phyloP scores from a whole-genome alignment of 495 filamentous ascomycete genomes.

The Articulospora tetracladia region DNA sequence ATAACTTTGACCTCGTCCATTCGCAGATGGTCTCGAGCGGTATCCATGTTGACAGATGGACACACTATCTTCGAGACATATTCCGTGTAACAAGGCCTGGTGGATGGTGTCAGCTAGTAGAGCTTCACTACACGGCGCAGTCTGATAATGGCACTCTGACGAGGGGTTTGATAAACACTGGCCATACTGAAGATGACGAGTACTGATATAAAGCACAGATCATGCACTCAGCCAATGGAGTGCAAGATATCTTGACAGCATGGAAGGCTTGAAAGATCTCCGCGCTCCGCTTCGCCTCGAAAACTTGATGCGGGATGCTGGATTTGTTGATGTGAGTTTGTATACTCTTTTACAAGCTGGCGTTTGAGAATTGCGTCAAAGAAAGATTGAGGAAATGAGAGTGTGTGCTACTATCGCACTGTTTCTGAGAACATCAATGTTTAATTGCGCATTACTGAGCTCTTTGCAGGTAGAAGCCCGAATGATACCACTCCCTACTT shows the following conservation, averaged over 20 bases:
- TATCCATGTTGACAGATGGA: slow-evolving; percentile 74
- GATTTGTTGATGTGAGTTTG: slow-evolving; percentile 54
- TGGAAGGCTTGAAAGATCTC: slow-evolving; percentile 67
- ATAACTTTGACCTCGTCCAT: slow-evolving; percentile 87
- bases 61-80: slow-evolving; percentile 75
- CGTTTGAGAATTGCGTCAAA: too few relatives aligned
- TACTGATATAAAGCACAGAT: slow-evolving; percentile 29
- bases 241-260: slow-evolving; percentile 58
- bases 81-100: slow-evolving; percentile 48
- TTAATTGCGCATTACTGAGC: too few relatives aligned
- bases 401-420: too few relatives aligned
- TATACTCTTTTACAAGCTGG: background rate
- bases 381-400: too few relatives aligned
- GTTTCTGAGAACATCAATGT: too few relatives aligned
- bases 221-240: slow-evolving; percentile 76
- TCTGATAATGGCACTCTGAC: slow-evolving; percentile 85
- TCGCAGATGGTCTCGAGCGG: slow-evolving; percentile 77
- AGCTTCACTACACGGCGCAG: slow-evolving; percentile 84
- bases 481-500: slow-evolving; percentile 71
- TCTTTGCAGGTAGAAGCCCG: slow-evolving; percentile 44
- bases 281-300: slow-evolving; percentile 62
- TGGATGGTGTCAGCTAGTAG: slow-evolving; percentile 90
- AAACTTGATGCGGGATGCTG: slow-evolving; percentile 59
- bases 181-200: background rate
- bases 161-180: slow-evolving; percentile 32